Evolutionary conservation across 306 rosid species (phyloP), one percentile per base, ranked within the genome.

Genomic region (Casuarina equisetifolia): DNA sequence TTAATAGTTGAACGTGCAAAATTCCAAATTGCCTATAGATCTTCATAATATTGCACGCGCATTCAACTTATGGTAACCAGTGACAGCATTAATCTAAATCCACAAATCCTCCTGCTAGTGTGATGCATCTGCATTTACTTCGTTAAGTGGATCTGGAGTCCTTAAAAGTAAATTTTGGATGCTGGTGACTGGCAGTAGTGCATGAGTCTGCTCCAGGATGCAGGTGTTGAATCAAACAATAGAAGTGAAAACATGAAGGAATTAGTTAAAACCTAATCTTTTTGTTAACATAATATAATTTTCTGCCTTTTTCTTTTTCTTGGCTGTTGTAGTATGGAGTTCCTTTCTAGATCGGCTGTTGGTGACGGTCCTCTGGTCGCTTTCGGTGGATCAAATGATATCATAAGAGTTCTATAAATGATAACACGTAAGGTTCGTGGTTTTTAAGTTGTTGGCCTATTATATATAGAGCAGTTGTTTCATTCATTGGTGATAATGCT

Each of bases 281-380:
- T 74, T 72, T 74, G 19, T 80, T 67, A 48, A 10, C 44, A 6
- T 61, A 39, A 44, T 74, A 61, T 53, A 45, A 78, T 82, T 48
- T 75, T 8, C 77, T 51, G 48, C 40, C 42, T 19, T 82, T 68
- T 82, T 66, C 77, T 13, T 50, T 64, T 76, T 70, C 45, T 45
- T 73, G 83, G 61, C 83, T 84, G 73, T 87, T 90, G 86, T 83
- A 95, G 99, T 83, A 91, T 95, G 99, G 97, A 95, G 90, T 95
- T 95, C 85, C 97, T 95, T 81, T 89, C 92, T 78, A 91, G 92
- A 91, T 79, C 94, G 38, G 84, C 91, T 9, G 88, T 85, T 77
- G 92, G 88, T 73, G 99, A 95, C 74, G 97, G 88, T 75, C 97
- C 99, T 76, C 97, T 95, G 75, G 99, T 95, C 74, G 99, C 97